Evolutionary conservation across 2,329 filamentous ascomycete genomes (phyloP).

Genomic region (Blumeria hordei): DNA sequence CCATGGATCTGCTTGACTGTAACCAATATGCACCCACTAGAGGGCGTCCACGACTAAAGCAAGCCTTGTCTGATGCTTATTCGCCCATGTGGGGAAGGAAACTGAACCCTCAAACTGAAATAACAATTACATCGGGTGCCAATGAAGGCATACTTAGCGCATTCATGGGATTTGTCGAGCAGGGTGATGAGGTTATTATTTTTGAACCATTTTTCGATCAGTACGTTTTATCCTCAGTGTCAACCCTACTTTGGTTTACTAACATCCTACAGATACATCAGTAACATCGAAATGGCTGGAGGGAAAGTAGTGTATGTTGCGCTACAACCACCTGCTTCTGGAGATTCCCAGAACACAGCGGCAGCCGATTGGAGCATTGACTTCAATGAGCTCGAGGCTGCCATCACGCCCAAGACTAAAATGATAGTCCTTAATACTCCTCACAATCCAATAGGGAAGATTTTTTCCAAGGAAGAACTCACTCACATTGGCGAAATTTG

Average conservation of each 20-base stretch:
- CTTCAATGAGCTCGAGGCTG: constrained; percentile 55
- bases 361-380: constrained; percentile 76
- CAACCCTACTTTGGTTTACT: constrained; percentile 1
- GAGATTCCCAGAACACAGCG: constrained; percentile 55
- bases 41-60: constrained; percentile 71
- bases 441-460: constrained; percentile 90
- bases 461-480: constrained; percentile 67
- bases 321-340: constrained; percentile 67
- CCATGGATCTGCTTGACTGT: constrained; percentile 77
- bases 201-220: constrained; percentile 76
- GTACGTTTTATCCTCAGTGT: constrained; percentile 19
- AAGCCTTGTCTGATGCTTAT: constrained; percentile 84
- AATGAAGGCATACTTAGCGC: constrained; percentile 88
- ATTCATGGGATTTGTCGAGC: constrained; percentile 79
- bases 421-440: constrained; percentile 86
- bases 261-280: constrained; percentile 42
- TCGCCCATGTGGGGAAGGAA: constrained; percentile 64
- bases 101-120: constrained; percentile 72
- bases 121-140: constrained; percentile 80
- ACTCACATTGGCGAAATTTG: constrained; percentile 68
- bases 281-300: constrained; percentile 95
- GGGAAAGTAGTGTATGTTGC: constrained; percentile 89
- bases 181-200: background rate
- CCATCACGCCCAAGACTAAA: constrained; percentile 68
- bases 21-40: constrained; percentile 97